Base-by-base conservation (phyloP, 257 asterid species). In the Solanum chiquidenum region DNA sequence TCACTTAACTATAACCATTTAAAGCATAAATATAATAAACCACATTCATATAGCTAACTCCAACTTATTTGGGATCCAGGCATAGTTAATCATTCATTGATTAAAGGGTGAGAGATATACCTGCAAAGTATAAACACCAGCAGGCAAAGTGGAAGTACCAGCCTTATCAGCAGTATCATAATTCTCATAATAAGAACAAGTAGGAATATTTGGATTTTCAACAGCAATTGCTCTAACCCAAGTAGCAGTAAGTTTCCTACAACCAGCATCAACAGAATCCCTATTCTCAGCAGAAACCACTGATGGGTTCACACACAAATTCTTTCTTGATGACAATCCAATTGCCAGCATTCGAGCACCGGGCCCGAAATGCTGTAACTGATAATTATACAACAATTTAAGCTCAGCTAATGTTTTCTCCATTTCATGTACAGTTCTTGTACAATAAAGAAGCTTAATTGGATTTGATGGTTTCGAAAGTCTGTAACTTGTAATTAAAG, bases 361-460 rank as follows among this genome's bases (percentile, higher is more conserved):
- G 0, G 92, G 91, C 1, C 98, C 99, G 82, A 96, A 88, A 69
- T 94, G 88, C 86, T 94, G 87, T 66, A 95, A 92, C 92, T 97
- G 99, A 86, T 94, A 96, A 62, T 92, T 91, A 87, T 96, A 96
- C 89, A 97, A 86, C 20, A 92, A 87, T 88, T 92, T 97, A 91
- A 97, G 94, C 71, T 97, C 99, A 1, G 96, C 98, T 49, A 97
- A 92, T 86, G 99, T 97, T 91, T 97, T 97, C 93, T 97, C 99
- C 99, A 97, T 97, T 90, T 97, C 99, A 91, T 97, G 99, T 13
- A 97, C 99, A 1, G 99, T 96, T 60, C 99, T 98, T 40, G 99
- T 97, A 90, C 99, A 97, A 88, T 97, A 96, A 49, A 97, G 69
- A 33, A 96, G 94, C 87, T 97, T 97, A 33, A 95, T 92, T 16